These are phyloP conservation scores for Saksenaea oblongispora DNA, from an alignment of 371 early-diverging fungal species.

Conservation along the genomic window DNA sequence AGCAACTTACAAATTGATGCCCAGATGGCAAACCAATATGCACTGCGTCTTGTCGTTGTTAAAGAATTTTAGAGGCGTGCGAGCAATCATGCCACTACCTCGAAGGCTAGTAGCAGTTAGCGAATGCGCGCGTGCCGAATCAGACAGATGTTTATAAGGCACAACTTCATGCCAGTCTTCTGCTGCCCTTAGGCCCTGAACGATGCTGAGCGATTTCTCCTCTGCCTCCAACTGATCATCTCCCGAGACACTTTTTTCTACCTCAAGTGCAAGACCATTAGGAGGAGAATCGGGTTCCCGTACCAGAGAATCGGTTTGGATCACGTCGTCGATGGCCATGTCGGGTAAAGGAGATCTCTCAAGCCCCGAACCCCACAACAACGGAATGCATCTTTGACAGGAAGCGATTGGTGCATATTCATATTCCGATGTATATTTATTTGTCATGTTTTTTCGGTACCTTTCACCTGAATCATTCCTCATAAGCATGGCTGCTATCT, in stretches of 20 bases:
- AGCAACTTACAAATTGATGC: slow-evolving; percentile 36
- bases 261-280: neutral
- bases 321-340: neutral
- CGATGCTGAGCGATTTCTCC: slow-evolving; percentile 25
- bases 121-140: slow-evolving; percentile 39
- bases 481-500: no score
- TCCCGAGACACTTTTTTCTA: neutral
- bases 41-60: slow-evolving; percentile 45
- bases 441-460: no score
- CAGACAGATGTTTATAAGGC: slow-evolving; percentile 41
- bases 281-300: neutral
- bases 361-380: no score
- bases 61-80: slow-evolving; percentile 45
- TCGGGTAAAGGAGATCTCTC: neutral
- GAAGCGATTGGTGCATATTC: no score
- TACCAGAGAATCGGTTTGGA: neutral
- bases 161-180: slow-evolving; percentile 41
- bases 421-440: no score
- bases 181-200: slow-evolving; percentile 26
- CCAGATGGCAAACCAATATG: slow-evolving; percentile 40
- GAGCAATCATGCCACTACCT: slow-evolving; percentile 48
- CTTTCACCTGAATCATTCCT: no score
- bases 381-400: no score
- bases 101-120: slow-evolving; percentile 58
- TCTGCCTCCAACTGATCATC: slow-evolving; percentile 20